Evolutionary conservation across 768 basidiomycete species (phyloP), one percentile per base, ranked within the genome.

Genomic region (Suillus weaverae): DNA sequence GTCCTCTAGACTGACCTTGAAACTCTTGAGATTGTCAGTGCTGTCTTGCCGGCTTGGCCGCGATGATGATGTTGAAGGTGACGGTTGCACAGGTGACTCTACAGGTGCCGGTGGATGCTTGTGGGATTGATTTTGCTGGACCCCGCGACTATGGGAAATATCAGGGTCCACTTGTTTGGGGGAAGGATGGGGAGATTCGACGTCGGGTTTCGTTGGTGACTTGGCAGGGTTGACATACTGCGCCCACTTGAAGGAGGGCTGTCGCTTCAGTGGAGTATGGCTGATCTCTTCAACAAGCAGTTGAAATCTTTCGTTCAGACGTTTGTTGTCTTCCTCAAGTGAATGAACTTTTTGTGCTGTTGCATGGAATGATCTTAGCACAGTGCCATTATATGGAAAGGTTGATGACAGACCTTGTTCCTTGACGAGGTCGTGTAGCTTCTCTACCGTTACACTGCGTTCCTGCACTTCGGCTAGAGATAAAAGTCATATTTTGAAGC

Each of bases 1-100:
- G 74, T 99, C 97, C 62, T 99, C 97, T 64, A 99, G 76, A 68
- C 93, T 97, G 65, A 99, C 97, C 77, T 97, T 95, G 86, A 99
- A 99, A 71, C 91, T 94, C 80, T 96, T 94, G 67, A 94, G 82
- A 69, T 92, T 94, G 70, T 88, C 84, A 13, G 81, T 75, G 68
- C 86, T 91, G 48, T 92, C 90, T 70, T 89, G 87, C 36, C 86
- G 81, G 22, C 77, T 76, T 0, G 85, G 81, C 61, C 63, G 71
- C 7, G 44, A 46, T 6, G 75, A 64, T 18, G 67, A 63, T 14
- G 76, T 71, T 6, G 76, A 62, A 20, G 61, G 57, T 26, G 76
- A 73, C 4, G 74, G 75, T 26, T 53, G 62, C 9, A 67, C 62
- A 16, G 76, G 71, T 4, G 75, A 76, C 22, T 76, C 75, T 46